Percentiles rank a stretch among this genome's conserved stretches.
Conservation (phyloP, 2,329 filamentous ascomycete genomes). For the Colletotrichum sp. region DNA sequence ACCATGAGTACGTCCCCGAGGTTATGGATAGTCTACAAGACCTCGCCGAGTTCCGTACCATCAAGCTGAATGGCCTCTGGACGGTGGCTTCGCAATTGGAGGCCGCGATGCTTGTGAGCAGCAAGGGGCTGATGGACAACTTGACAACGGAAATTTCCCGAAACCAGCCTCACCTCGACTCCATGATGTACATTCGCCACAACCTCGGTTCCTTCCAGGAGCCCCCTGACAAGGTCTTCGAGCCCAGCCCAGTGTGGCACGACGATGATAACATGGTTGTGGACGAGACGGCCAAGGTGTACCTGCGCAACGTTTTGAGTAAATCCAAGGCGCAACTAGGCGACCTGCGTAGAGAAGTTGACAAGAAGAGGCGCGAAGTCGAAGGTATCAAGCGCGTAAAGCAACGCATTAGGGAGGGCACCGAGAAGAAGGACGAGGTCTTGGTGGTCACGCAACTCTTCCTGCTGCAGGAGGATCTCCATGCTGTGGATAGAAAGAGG, state of each 20-base stretch:
- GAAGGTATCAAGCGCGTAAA: slow-evolving; percentile 77
- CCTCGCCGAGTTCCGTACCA: slow-evolving; percentile 85
- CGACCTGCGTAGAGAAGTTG: slow-evolving; percentile 81
- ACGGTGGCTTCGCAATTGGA: slow-evolving; percentile 80
- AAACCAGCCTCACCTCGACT: slow-evolving; percentile 89
- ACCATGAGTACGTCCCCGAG: slow-evolving; percentile 95
- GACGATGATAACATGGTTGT: slow-evolving; percentile 87
- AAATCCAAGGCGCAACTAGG: slow-evolving; percentile 88
- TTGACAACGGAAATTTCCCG: slow-evolving; percentile 82
- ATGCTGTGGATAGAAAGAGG: slow-evolving; percentile 82
- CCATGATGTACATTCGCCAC: slow-evolving; percentile 97
- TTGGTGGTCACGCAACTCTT: slow-evolving; percentile 86
- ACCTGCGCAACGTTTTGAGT: slow-evolving; percentile 86
- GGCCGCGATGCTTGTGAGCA: slow-evolving; percentile 76
- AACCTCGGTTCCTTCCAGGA: slow-evolving; percentile 86
- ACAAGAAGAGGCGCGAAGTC: slow-evolving; percentile 86
- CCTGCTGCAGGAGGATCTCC: slow-evolving; percentile 80
- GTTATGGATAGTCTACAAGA: slow-evolving; percentile 93
- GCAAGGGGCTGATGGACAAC: slow-evolving; percentile 73
- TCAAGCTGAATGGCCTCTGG: slow-evolving; percentile 88
- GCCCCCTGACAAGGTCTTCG: slow-evolving; percentile 83
- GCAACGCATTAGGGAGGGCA: slow-evolving; percentile 79
- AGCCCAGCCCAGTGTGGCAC: slow-evolving; percentile 96
- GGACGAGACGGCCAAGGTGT: slow-evolving; percentile 87
- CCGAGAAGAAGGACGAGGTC: slow-evolving; percentile 88